phyloP scores from a whole-genome alignment of 495 filamentous ascomycete genomes.

The Penicillium coffeae region DNA sequence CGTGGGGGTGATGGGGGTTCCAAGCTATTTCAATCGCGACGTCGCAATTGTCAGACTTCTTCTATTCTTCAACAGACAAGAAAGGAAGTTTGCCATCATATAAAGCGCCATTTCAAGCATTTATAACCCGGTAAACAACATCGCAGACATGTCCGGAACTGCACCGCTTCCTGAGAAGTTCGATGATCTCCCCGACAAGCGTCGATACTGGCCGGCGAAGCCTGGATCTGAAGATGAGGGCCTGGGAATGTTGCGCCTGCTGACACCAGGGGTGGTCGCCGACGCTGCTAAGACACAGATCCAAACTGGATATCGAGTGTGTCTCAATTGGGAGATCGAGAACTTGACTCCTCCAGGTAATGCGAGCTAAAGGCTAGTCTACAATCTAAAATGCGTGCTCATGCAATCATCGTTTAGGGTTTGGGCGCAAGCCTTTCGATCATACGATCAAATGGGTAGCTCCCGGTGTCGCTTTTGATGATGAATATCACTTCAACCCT shows the following conservation, averaged over 20 bases:
- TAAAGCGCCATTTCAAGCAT: too few species aligned
- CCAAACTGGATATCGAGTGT: conserved; percentile 45
- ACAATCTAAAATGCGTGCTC: background rate
- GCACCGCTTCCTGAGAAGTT: conserved; percentile 35
- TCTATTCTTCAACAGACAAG: too few species aligned
- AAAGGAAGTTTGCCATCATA: too few species aligned
- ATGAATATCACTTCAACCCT: conserved; percentile 70
- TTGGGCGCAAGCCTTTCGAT: conserved; percentile 53
- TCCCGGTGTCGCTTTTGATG: conserved; percentile 55
- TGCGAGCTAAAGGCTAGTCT: background rate
- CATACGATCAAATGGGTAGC: conserved; percentile 52
- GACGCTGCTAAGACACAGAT: conserved; percentile 45
- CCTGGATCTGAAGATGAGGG: conserved; percentile 47
- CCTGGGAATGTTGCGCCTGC: conserved; percentile 50
- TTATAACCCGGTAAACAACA: too few species aligned
- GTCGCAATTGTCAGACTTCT: too few species aligned
- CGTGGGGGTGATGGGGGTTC: background rate
- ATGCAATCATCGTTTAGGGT: conserved; percentile 31
- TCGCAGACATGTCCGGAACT: conserved; percentile 17
- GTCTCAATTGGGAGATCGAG: conserved; percentile 50
- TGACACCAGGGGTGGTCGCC: conserved; percentile 47
- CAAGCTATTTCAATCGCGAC: conserved; percentile 20
- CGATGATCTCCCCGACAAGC: conserved; percentile 49
- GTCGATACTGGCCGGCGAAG: conserved; percentile 44
- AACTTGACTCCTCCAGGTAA: conserved; percentile 45